phyloP scores from a whole-genome alignment of 345 rosid genomes.

The Eucalyptus marginata region DNA sequence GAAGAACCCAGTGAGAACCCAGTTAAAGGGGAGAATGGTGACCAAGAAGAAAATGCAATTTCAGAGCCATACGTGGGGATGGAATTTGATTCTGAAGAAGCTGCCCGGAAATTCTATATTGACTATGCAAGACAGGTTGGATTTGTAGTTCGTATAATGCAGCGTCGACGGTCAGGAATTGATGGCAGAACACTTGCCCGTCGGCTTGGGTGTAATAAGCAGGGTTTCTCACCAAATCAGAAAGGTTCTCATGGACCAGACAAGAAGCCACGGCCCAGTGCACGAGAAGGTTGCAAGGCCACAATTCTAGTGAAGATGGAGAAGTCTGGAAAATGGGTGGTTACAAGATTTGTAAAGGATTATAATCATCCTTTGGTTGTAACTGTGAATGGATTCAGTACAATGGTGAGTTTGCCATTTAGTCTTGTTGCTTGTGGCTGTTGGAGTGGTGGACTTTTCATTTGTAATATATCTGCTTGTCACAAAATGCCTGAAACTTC shows the following conservation, averaged over 20 bases:
- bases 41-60: conserved; percentile 16
- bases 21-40: conserved; percentile 18
- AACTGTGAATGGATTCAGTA: conserved; percentile 22
- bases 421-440: background rate
- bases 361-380: conserved; percentile 63
- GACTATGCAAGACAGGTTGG: conserved; percentile 59
- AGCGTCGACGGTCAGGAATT: conserved; percentile 66
- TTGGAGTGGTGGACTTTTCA: background rate
- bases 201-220: conserved; percentile 71
- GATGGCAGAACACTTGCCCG: conserved; percentile 78
- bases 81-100: conserved; percentile 76
- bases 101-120: conserved; percentile 44
- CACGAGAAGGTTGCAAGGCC: conserved; percentile 81
- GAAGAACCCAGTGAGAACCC: conserved; percentile 15
- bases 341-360: conserved; percentile 69
- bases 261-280: conserved; percentile 44
- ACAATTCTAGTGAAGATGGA: conserved; percentile 69
- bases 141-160: conserved; percentile 66
- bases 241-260: conserved; percentile 25
- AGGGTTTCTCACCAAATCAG: conserved; percentile 54
- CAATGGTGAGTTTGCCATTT: conserved; percentile 27
- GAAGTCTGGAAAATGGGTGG: conserved; percentile 72
- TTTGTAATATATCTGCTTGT: background rate
- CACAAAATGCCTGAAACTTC: background rate
- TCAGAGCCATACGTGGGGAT: conserved; percentile 59